Evolutionary conservation across 371 early-diverging fungal species (phyloP).

Genomic region (Saksenaea oblongispora): DNA sequence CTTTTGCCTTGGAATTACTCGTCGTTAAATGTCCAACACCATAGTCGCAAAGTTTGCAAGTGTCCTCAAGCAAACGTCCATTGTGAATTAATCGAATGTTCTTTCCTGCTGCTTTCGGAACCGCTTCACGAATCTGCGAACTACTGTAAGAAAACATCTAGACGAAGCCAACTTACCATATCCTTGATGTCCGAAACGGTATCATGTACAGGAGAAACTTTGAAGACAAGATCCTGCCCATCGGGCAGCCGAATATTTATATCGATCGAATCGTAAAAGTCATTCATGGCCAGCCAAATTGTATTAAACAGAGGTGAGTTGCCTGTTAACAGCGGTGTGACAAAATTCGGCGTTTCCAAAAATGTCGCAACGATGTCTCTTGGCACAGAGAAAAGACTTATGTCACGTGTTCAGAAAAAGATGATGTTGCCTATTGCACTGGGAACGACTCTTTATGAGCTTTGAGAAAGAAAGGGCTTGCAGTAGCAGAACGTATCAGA

Average conservation of each 20-base stretch:
- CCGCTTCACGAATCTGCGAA: slow-evolving; percentile 30
- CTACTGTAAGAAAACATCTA: neutral
- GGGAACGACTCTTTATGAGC: too few relatives aligned
- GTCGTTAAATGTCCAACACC: slow-evolving; percentile 19
- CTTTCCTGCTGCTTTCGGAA: slow-evolving; percentile 26
- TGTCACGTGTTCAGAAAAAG: too few relatives aligned
- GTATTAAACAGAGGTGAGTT: too few relatives aligned
- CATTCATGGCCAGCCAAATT: too few relatives aligned
- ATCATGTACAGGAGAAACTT: slow-evolving; percentile 17
- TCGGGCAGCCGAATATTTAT: slow-evolving; percentile 22
- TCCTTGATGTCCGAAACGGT: slow-evolving; percentile 36
- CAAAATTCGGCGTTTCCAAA: too few relatives aligned
- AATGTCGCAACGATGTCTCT: too few relatives aligned
- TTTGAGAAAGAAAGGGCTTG: too few relatives aligned
- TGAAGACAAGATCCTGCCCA: slow-evolving; percentile 27
- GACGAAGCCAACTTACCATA: slow-evolving; percentile 20
- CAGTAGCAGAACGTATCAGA: too few relatives aligned
- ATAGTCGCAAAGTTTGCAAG: slow-evolving; percentile 13
- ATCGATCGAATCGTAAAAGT: slow-evolving; percentile 17
- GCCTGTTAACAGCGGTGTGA: too few relatives aligned
- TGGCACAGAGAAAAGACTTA: too few relatives aligned
- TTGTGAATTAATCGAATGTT: slow-evolving; percentile 44
- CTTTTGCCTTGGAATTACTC: slow-evolving; percentile 19
- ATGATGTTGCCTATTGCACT: too few relatives aligned
- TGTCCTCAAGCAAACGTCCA: slow-evolving; percentile 37